phyloP scores from a whole-genome alignment of 805 yeast genomes.

The Sugiyamaella boreocaroliniensis region DNA sequence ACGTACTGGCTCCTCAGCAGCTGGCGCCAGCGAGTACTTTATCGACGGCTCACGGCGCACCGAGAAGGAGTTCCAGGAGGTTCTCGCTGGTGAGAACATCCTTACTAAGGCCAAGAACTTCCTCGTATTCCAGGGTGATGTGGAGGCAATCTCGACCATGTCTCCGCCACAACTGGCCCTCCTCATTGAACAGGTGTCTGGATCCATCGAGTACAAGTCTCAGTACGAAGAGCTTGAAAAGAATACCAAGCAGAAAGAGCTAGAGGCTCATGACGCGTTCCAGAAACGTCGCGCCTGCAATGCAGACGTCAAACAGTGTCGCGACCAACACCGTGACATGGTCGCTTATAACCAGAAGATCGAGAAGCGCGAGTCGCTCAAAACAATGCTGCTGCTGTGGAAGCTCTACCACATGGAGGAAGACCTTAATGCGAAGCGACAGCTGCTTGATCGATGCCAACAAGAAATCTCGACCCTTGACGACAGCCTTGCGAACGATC shows the following conservation, averaged over 20 bases:
- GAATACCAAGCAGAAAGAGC: conserved; percentile 21
- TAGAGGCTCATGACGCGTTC: conserved; percentile 54
- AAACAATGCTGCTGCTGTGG: conserved; percentile 51
- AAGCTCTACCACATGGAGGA: conserved; percentile 55
- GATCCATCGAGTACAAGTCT: conserved; percentile 58
- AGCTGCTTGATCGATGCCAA: conserved; percentile 23
- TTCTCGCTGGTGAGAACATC: conserved; percentile 71
- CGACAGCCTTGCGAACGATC: conserved; percentile 18
- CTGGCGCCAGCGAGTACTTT: conserved; percentile 58
- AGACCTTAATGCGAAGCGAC: conserved; percentile 25
- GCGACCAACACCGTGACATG: conserved; percentile 67
- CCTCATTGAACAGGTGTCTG: conserved; percentile 76
- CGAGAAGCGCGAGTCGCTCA: conserved; percentile 32
- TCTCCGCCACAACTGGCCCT: conserved; percentile 67
- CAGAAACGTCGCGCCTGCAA: conserved; percentile 63
- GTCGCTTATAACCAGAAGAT: conserved; percentile 55
- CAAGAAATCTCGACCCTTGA: conserved; percentile 9
- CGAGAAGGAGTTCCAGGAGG: conserved; percentile 55
- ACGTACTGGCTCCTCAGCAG: not conserved
- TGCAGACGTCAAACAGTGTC: conserved; percentile 70
- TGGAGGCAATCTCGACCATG: conserved; percentile 86
- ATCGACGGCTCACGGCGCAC: conserved; percentile 57
- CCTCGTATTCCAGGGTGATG: conserved; percentile 94
- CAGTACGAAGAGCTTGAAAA: conserved; percentile 67
- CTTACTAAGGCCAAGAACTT: conserved; percentile 85